Percentiles rank a stretch among this genome's conserved stretches.
Conservation (phyloP, 2,329 filamentous ascomycete species). For the Pseudocercospora fuligena region DNA sequence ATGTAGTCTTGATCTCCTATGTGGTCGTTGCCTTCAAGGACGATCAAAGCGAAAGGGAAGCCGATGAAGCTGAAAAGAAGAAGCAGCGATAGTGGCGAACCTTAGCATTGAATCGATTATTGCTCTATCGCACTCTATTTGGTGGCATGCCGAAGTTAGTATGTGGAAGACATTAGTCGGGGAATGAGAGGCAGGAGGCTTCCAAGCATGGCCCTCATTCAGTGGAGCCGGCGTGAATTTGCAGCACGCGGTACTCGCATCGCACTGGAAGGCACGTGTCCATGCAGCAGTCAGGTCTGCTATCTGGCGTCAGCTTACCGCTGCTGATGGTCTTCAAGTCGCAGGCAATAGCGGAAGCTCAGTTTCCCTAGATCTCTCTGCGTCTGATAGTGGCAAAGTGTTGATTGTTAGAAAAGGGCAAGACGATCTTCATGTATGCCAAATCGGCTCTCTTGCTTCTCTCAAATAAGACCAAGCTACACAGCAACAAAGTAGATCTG, state of each 20-base stretch:
- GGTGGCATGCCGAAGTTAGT: neutral
- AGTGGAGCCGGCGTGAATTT: too few relatives aligned
- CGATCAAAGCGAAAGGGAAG: slow-evolving; percentile 63
- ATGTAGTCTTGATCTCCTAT: slow-evolving; percentile 88
- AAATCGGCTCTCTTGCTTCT: slow-evolving; percentile 1
- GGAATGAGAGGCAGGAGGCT: too few relatives aligned
- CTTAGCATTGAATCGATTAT: neutral
- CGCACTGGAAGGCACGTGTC: neutral
- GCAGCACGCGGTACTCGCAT: neutral
- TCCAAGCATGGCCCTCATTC: neutral
- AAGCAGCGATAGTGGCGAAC: neutral
- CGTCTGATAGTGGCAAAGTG: neutral
- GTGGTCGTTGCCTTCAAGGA: slow-evolving; percentile 90
- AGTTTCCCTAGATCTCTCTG: neutral
- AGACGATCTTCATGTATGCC: neutral
- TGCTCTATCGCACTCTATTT: neutral
- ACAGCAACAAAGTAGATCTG: slow-evolving; percentile 4
- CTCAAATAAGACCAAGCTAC: slow-evolving; percentile 6
- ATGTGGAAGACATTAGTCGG: too few relatives aligned
- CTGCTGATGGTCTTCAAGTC: neutral
- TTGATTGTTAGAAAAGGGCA: neutral
- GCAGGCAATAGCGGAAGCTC: neutral
- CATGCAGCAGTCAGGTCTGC: too few relatives aligned
- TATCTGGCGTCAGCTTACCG: neutral
- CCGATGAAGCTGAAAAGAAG: slow-evolving; percentile 52